Conservation (phyloP, 805 yeast genomes). For the Blastobotrys terrestris region DNA sequence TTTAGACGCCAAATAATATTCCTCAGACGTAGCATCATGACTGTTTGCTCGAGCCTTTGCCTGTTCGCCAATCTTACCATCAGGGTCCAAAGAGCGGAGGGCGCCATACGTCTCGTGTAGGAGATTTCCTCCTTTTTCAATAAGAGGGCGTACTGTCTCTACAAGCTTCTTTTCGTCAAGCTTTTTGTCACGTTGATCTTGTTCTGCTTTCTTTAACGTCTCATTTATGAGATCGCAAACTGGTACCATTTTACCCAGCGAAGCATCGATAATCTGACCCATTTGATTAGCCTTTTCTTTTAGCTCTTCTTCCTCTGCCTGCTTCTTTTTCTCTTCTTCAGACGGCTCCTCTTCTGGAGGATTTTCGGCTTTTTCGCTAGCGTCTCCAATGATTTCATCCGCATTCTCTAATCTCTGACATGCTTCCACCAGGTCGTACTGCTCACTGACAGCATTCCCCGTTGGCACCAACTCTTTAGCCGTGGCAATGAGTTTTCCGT, state of each 20-base stretch:
- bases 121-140: slow-evolving; percentile 1
- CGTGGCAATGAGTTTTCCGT: background rate
- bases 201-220: background rate
- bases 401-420: background rate
- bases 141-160: background rate
- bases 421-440: background rate
- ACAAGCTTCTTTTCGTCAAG: slow-evolving; percentile 3
- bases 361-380: background rate
- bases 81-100: background rate
- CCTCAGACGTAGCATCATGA: slow-evolving; percentile 2
- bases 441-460: background rate
- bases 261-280: slow-evolving; percentile 2
- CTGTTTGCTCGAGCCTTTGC: background rate
- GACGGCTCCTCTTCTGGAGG: background rate
- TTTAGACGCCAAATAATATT: background rate
- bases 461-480: background rate
- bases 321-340: background rate
- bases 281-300: background rate
- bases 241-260: background rate
- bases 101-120: slow-evolving; percentile 1
- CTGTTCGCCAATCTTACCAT: slow-evolving; percentile 3
- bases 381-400: background rate
- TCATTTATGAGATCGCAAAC: slow-evolving; percentile 1
- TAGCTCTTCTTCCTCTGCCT: slow-evolving; percentile 1
- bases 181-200: slow-evolving; percentile 4